Base-by-base conservation (phyloP, 306 rosid genomes). In the Cucurbita ficifolia region DNA sequence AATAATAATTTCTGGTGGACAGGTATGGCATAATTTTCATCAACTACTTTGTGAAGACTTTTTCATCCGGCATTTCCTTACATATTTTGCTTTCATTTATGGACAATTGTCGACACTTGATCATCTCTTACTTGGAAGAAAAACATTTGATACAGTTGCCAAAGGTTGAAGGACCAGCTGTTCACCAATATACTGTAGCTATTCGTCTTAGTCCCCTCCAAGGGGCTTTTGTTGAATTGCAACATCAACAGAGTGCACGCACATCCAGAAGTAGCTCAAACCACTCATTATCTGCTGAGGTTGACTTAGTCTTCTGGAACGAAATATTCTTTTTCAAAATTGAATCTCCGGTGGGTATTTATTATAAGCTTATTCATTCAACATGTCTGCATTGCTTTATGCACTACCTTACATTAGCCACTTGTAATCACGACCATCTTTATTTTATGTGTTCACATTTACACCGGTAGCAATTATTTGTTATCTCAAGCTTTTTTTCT, bases 301-400 rank as follows among this genome's bases (percentile, higher is more conserved):
- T 86, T 76, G 88, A 89, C 57, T 80, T 85, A 60, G 92, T 94
- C 87, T 57, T 80, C 74, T 94, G 99, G 99, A 91, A 94, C 79
- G 99, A 94, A 82, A 84, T 91, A 60, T 94, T 91, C 83, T 90
- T 88, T 87, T 94, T 94, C 85, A 94, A 86, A 94, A 92, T 91
- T 73, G 97, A 89, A 80, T 76, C 90, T 42, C 86, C 86, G 80
- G 99, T 94, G 86, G 45, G 85, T 82, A 46, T 33, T 17, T 82
- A 46, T 33, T 17, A 12, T 33, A 33, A 8, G 35, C 12, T 49
- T 46, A 42, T 70, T 61, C 62, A 45, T 62, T 13, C 29, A 62
- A 72, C 4, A 48, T 17, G 22, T 53, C 18, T 83, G 61, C 50
- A 59, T 53, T 43, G 55, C 10, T 56, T 53, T 42, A 17, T 39